Base-by-base conservation (phyloP, 2,329 filamentous ascomycete species). In the Colletotrichum incanum region DNA sequence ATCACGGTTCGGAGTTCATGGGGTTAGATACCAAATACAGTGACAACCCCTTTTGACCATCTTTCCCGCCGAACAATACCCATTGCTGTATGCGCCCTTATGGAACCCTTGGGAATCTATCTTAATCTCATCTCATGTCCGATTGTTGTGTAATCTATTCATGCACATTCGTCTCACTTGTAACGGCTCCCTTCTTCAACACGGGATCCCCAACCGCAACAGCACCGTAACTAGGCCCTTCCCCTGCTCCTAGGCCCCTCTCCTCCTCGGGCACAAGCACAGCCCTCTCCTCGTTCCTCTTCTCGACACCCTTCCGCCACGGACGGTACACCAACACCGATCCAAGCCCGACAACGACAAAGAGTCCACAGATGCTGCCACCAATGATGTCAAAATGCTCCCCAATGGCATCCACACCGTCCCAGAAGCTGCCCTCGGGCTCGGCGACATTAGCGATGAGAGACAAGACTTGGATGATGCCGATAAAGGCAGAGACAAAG, bases 341-440 rank as follows among this genome's bases (percentile, higher is more conserved):
- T 0, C 93, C 86, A 2, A 90, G 80, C 0, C 95, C 96, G 58
- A 94, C 92, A 0, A 97, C 80, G 0, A 98, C 82, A 76, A 98
- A 98, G 0, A 94, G 86, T 0, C 92, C 95, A 75, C 95, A 98
- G 43, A 99, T 98, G 20, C 88, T 89, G 1, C 94, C 96, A 12
- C 95, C 95, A 56, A 98, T 92, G 72, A 96, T 89, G 81, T 97
- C 94, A 76, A 94, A 98, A 79, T 95, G 88, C 74, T 98, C 94
- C 0, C 93, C 91, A 1, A 93, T 91, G 0, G 86, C 89, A 61
- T 90, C 89, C 0, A 98, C 93, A 0, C 95, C 95, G 64, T 97
- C 92, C 96, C 96, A 98, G 81, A 98, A 98, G n/a, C 81, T 82
- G 0, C 94, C 95, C 20, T 87, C 83, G 0, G 93, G 93, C 65